These are phyloP conservation scores for Kalaharituber pfeilii DNA, from an alignment of 2,329 filamentous ascomycete genomes.

Conservation along the genomic window DNA sequence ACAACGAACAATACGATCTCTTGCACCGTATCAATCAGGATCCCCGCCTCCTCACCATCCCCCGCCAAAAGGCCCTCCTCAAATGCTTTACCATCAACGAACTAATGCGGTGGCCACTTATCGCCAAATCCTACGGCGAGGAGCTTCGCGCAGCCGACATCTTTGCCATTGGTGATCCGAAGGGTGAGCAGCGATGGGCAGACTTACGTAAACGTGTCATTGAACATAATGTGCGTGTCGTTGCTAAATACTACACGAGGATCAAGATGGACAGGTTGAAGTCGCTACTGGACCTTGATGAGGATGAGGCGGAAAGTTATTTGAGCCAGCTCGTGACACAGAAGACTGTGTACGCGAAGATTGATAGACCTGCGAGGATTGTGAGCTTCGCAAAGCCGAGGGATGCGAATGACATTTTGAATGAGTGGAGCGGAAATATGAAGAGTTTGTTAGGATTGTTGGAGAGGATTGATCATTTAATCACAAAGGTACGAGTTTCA, in stretches of 20 bases:
- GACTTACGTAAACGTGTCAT: slow-evolving; percentile 96
- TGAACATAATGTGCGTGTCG: slow-evolving; percentile 93
- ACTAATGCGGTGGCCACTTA: slow-evolving; percentile 95
- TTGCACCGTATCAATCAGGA: slow-evolving; percentile 85
- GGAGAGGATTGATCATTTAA: slow-evolving; percentile 90
- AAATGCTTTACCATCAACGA: slow-evolving; percentile 92
- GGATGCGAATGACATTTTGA: slow-evolving; percentile 87
- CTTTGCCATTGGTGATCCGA: slow-evolving; percentile 60
- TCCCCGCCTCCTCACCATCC: slow-evolving; percentile 60
- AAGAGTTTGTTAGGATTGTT: slow-evolving; percentile 72
- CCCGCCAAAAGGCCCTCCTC: slow-evolving; percentile 43
- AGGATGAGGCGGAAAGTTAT: slow-evolving; percentile 97
- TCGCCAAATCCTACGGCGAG: slow-evolving; percentile 71
- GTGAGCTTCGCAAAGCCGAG: slow-evolving; percentile 90
- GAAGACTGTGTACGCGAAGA: slow-evolving; percentile 96
- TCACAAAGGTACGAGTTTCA: slow-evolving; percentile 49
- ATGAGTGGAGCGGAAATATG: slow-evolving; percentile 98
- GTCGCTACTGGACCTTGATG: slow-evolving; percentile 73
- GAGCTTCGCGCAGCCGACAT: slow-evolving; percentile 81
- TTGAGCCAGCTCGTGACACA: slow-evolving; percentile 92
- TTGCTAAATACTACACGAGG: slow-evolving; percentile 97
- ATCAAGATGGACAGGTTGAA: slow-evolving; percentile 85
- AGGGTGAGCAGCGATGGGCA: slow-evolving; percentile 74
- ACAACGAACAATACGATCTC: slow-evolving; percentile 96
- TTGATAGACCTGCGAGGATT: slow-evolving; percentile 78